Conservation (phyloP, 2,329 filamentous ascomycete species). For the Penicillium sp. region DNA sequence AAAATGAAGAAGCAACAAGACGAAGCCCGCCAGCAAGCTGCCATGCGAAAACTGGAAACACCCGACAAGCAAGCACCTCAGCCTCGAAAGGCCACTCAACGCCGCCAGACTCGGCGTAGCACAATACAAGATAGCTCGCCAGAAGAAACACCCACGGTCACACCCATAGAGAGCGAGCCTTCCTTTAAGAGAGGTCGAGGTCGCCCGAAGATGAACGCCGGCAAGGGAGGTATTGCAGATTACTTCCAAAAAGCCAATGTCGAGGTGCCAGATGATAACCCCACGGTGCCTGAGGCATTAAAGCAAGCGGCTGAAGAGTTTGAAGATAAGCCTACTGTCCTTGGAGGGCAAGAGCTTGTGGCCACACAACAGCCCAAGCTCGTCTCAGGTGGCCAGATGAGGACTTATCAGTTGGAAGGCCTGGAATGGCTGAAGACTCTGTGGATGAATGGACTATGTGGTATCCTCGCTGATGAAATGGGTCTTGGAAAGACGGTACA, state of each 20-base stretch:
- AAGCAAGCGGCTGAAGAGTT: constrained; percentile 59
- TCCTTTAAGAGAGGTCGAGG: constrained; percentile 26
- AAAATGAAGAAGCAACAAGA: constrained; percentile 52
- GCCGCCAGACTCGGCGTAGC: constrained; percentile 26
- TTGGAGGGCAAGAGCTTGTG: constrained; percentile 66
- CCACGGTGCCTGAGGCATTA: constrained; percentile 57
- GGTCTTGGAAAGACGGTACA: constrained; percentile 90
- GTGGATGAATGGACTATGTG: constrained; percentile 88
- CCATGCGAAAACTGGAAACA: constrained; percentile 30
- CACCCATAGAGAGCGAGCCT: constrained; percentile 12
- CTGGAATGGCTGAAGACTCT: constrained; percentile 84
- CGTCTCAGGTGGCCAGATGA: constrained; percentile 84
- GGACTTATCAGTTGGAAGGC: constrained; percentile 90
- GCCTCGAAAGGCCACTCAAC: constrained; percentile 10
- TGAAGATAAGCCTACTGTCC: constrained; percentile 58
- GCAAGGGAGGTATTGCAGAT: constrained; percentile 52
- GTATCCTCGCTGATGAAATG: constrained; percentile 93
- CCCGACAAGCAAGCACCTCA: constrained; percentile 23
- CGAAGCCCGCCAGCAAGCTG: constrained; percentile 38
- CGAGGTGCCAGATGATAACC: constrained; percentile 52
- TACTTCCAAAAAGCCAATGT: constrained; percentile 63
- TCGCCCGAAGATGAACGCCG: constrained; percentile 27
- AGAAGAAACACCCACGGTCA: not conserved
- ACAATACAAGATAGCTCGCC: constrained; percentile 17
- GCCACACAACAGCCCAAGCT: constrained; percentile 84